Evolutionary conservation across 1,284 basidiomycete genomes (phyloP), one percentile per base, ranked within the genome.

Genomic region (Moesziomyces parantarcticus): DNA sequence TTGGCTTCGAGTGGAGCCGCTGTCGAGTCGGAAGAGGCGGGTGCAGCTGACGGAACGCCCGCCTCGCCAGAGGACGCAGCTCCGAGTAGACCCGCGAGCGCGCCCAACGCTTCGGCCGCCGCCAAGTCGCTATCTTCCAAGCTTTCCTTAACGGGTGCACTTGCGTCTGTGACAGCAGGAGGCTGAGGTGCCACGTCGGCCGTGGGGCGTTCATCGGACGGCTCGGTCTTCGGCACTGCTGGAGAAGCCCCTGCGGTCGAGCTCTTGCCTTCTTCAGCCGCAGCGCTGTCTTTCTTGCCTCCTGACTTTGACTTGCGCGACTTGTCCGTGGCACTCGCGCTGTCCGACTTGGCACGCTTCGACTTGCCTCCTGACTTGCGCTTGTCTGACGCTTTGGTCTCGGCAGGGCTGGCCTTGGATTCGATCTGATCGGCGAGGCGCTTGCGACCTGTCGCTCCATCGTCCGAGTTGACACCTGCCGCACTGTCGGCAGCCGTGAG

Each of bases 91-190:
- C 74, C 78, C 1, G 80, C 77, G 13, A 85, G 77, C 1, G 82
- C 83, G 21, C 81, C 84, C n/a, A 85, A 66, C 8, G 79, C 83
- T 60, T 84, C 84, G 1, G 84, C 85, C 0, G 84, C 84, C 21
- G 84, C 84, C 16, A 85, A 55, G 36, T 82, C 83, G 50, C 81
- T 80, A 46, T 84, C 84, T 14, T 75, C 79, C 21, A 61, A 32
- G 14, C 58, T 52, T 18, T 47, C 48, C 39, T 65, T 65, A 13
- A 45, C 55, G 14, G 53, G 44, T 29, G 56, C 34, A 7, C 58
- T 32, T 14, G 41, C 36, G 20, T 32, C 58, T 8, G 48, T 22
- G 32, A 29, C 29, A 29, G 47, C 26, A 5, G 50, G 11, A 5
- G 41, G 42, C 1, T 48, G 18, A 22, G 34, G 14, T 5, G 42